A percentile compares a stretch with the other conserved stretches of the same genome.
Conservation (phyloP, 2,329 filamentous ascomycete genomes). For the Monosporascus sp. region DNA sequence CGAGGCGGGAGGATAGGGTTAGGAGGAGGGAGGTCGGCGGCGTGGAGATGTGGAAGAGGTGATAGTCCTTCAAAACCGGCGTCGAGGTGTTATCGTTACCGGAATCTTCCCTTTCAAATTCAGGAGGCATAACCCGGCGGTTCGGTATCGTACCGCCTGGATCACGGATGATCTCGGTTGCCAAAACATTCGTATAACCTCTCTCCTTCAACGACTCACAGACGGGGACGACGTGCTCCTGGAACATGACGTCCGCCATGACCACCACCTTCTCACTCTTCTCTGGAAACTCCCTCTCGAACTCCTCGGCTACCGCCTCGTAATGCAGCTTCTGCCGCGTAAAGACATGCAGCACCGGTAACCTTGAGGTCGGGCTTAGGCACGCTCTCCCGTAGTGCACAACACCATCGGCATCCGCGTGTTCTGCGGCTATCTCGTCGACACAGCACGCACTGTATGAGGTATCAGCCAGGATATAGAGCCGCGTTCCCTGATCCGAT, state of each 20-base stretch:
- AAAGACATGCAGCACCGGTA: constrained; percentile 89
- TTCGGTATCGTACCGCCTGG: constrained; percentile 82
- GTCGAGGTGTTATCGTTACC: constrained; percentile 25
- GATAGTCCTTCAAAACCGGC: constrained; percentile 57
- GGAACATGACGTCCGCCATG: constrained; percentile 86
- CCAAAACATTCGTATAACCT: constrained; percentile 68
- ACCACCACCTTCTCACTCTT: constrained; percentile 63
- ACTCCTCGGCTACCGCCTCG: constrained; percentile 52
- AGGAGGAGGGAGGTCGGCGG: constrained; percentile 80
- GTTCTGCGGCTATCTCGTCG: constrained; percentile 93
- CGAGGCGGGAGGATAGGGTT: constrained; percentile 78
- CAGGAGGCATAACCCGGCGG: constrained; percentile 51
- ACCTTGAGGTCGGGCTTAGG: constrained; percentile 78
- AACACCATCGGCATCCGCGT: constrained; percentile 83
- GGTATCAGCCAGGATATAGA: constrained; percentile 90
- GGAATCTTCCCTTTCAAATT: constrained; percentile 24
- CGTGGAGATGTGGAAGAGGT: constrained; percentile 79
- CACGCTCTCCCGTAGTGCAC: constrained; percentile 94
- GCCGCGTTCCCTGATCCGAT: constrained; percentile 25
- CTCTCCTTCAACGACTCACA: constrained; percentile 45
- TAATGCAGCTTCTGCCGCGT: constrained; percentile 68
- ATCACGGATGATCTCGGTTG: constrained; percentile 70
- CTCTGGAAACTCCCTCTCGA: constrained; percentile 65
- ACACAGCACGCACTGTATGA: constrained; percentile 97
- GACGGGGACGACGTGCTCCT: constrained; percentile 64